phyloP scores from a whole-genome alignment of 208 protist genomes.

The Phytomonas francai region DNA sequence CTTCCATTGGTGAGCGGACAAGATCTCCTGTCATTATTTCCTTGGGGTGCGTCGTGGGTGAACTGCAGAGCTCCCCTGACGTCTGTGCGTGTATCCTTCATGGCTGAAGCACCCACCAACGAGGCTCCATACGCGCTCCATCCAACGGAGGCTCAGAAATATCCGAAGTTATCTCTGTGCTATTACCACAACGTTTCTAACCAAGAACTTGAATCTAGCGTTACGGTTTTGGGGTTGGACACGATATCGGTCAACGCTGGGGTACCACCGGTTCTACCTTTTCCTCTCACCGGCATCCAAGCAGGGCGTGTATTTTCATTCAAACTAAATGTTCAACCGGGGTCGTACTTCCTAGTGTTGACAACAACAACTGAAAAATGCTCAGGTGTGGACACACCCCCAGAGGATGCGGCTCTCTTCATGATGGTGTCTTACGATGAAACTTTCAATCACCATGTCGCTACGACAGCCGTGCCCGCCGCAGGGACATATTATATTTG shows the following conservation, averaged over 20 bases:
- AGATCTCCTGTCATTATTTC: constrained; percentile 12
- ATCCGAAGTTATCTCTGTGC: constrained; percentile 36
- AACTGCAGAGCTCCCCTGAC: constrained; percentile 15
- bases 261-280: constrained; percentile 28
- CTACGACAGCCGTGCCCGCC: constrained; percentile 25
- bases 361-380: not conserved
- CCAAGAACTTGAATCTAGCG: constrained; percentile 10
- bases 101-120: constrained; percentile 6
- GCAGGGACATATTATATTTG: constrained; percentile 72
- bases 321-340: constrained; percentile 3
- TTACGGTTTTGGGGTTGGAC: constrained; percentile 35
- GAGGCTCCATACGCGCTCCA: too few relatives aligned
- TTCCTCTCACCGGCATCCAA: constrained; percentile 10
- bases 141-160: not conserved
- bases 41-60: constrained; percentile 20
- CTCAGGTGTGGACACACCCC: not conserved
- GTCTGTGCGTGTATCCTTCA: constrained; percentile 16
- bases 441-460: constrained; percentile 16
- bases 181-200: constrained; percentile 32
- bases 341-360: not conserved
- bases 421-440: constrained; percentile 33
- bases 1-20: not conserved
- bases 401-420: constrained; percentile 14
- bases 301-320: constrained; percentile 42
- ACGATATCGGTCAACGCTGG: constrained; percentile 32